These are phyloP conservation scores for Trametes meyenii DNA, from an alignment of 768 basidiomycete species.

Conservation along the genomic window DNA sequence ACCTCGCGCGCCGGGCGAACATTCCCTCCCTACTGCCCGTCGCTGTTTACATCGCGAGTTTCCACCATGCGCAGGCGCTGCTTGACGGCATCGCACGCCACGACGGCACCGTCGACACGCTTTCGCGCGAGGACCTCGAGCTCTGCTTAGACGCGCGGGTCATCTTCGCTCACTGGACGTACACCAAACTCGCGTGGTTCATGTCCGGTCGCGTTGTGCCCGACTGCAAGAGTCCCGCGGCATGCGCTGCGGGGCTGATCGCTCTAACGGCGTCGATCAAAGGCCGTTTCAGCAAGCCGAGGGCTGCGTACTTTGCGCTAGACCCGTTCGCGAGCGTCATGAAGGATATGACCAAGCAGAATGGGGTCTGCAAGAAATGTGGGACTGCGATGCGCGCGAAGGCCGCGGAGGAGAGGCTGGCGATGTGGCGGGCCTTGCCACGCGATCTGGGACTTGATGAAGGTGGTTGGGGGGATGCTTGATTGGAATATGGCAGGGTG, in stretches of 20 bases:
- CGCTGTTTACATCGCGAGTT: neutral
- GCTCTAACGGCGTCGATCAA: neutral
- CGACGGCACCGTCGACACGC: neutral
- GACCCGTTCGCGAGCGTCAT: neutral
- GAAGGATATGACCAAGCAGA: neutral
- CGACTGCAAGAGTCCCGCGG: neutral
- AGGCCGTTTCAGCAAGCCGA: neutral
- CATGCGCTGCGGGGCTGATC: neutral
- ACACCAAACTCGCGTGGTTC: conserved; percentile 1
- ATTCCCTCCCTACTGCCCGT: neutral
- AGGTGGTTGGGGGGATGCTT: neutral
- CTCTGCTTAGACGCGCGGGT: neutral
- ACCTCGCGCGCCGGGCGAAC: neutral
- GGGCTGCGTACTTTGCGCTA: neutral
- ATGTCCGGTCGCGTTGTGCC: neutral
- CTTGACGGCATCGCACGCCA: neutral
- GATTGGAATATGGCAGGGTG: neutral
- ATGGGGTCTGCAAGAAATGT: neutral
- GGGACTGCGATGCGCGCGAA: neutral
- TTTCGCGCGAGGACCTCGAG: neutral
- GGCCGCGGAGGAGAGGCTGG: neutral
- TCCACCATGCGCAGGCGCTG: neutral
- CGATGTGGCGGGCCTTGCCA: neutral
- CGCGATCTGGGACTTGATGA: neutral
- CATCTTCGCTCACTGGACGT: neutral